These are phyloP conservation scores for Pisolithus albus DNA, from an alignment of 768 basidiomycete species.

Conservation along the genomic window DNA sequence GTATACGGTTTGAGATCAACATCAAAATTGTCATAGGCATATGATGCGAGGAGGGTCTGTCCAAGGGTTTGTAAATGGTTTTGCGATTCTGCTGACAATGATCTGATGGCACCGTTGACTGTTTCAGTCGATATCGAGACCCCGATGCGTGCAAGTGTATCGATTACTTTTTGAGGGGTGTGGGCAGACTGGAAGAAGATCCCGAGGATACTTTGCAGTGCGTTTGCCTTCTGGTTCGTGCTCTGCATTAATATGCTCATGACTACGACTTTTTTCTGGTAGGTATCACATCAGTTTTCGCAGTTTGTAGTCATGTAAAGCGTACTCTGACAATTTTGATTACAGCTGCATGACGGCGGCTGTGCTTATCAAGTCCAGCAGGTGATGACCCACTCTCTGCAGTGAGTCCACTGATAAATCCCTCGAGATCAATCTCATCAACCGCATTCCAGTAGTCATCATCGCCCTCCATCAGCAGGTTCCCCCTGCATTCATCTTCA, in stretches of 20 bases:
- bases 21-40: slow-evolving; percentile 41
- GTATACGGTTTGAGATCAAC: slow-evolving; percentile 27
- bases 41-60: slow-evolving; percentile 16
- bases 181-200: slow-evolving; percentile 20
- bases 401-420: slow-evolving; percentile 1
- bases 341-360: neutral
- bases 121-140: slow-evolving; percentile 24
- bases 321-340: neutral
- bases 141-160: slow-evolving; percentile 26
- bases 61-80: slow-evolving; percentile 16
- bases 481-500: too few species aligned
- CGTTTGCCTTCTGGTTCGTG: slow-evolving; percentile 26
- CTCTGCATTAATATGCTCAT: slow-evolving; percentile 15
- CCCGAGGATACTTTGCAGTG: slow-evolving; percentile 9
- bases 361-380: neutral
- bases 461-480: neutral
- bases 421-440: slow-evolving; percentile 4
- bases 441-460: slow-evolving; percentile 2
- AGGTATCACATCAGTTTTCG: neutral
- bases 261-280: slow-evolving; percentile 9
- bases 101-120: slow-evolving; percentile 20
- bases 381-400: neutral
- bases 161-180: slow-evolving; percentile 23
- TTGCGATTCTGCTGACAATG: slow-evolving; percentile 21
- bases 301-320: too few species aligned